Evolutionary conservation across 192 early-diverging fungal genomes (phyloP), one percentile per base, ranked within the genome.

Genomic region (Endogone sp.): DNA sequence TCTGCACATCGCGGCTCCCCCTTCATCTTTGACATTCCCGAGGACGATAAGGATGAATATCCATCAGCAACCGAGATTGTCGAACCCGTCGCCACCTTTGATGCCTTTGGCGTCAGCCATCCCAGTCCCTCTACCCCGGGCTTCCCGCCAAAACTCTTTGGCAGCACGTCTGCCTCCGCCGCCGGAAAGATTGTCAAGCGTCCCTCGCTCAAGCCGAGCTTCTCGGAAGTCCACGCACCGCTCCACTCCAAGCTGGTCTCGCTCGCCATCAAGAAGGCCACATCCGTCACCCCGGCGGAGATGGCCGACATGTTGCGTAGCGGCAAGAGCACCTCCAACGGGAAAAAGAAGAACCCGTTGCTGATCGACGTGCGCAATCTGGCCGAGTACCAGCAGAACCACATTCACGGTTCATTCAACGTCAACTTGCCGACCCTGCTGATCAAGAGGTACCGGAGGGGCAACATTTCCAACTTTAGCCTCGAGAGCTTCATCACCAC

Each of bases 401-500:
- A 78, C 20, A 78, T 87, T 23, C 62, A 60, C 10, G 66, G 72
- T 64, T 68, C 71, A 3, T 75, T 87, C 66, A 84, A 87, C 75
- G 82, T 87, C 11, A 87, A 83, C 67, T 31, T 87, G 29, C 85
- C 85, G 10, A 81, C 81, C 16, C 69, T 87, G 21, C 57, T 87
- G 1, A 83, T 83, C 67, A 81, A 82, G 61, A 68, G 85, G n/a
- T 85, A 87, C 63, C 73, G 79, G 8, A 70, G 82, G 65, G 83
- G 85, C 27, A 77, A 75, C 9, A 74, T 87, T 2, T 75, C 76
- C 3, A 80, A 84, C 27, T 83, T 86, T 69, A 76, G 77, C 23
- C 29, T 86, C 3, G 82, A 82, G 59, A 81, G 74, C 37, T 86
- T 86, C 59, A 84, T 86, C 28, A 86, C 84, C 1, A 86, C 82